Conservation (phyloP, 768 basidiomycete species). For the Stropharia rugosoannulata region DNA sequence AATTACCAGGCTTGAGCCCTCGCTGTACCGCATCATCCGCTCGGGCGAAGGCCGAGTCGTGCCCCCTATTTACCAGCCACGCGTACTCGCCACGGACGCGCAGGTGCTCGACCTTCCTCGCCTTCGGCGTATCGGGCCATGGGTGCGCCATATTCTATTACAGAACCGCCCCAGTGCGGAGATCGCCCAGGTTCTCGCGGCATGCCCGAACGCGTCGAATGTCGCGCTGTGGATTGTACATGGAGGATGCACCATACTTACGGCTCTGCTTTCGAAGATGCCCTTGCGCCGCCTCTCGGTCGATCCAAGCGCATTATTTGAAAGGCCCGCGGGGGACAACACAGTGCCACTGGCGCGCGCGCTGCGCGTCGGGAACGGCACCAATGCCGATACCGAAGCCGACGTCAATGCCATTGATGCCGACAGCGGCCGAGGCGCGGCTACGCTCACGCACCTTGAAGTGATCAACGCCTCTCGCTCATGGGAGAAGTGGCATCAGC, state of each 20-base stretch:
- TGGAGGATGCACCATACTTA: not conserved
- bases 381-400: too few species aligned
- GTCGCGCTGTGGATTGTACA: conserved; percentile 7
- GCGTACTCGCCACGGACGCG: not conserved
- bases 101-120: not conserved
- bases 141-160: conserved; percentile 5
- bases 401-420: too few species aligned
- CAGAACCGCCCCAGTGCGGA: conserved; percentile 1
- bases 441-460: conserved; percentile 18
- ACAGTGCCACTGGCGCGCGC: conserved; percentile 10
- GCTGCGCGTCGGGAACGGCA: not conserved
- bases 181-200: conserved; percentile 1
- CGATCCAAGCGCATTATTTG: conserved; percentile 2
- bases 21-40: conserved; percentile 8
- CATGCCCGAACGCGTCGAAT: conserved; percentile 1
- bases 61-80: not conserved
- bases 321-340: not conserved
- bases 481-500: conserved; percentile 15
- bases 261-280: not conserved
- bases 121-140: conserved; percentile 1
- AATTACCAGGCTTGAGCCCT: conserved; percentile 4
- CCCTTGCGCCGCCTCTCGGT: conserved; percentile 1
- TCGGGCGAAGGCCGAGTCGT: not conserved
- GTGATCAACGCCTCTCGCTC: conserved; percentile 15
- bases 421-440: not conserved